Percentiles rank a stretch among this genome's conserved stretches.
Evolutionary conservation across 495 filamentous ascomycete species (phyloP).

Genomic region (Annulohypoxylon maeteangense): DNA sequence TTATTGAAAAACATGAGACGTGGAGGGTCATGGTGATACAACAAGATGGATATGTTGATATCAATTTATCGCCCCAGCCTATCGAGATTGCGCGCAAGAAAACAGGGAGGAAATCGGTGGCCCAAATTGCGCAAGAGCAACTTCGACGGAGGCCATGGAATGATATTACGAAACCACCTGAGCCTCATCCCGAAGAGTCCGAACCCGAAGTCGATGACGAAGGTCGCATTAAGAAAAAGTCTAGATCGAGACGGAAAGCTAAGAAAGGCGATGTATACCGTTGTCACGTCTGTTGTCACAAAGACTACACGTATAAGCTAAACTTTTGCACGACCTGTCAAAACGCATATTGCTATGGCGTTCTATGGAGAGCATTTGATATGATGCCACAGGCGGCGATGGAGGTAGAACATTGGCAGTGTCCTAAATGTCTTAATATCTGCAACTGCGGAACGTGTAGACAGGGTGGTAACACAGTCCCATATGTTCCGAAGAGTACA

Average conservation of each 20-base stretch:
- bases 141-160: constrained; percentile 74
- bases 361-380: constrained; percentile 88
- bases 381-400: constrained; percentile 80
- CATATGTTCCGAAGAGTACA: constrained; percentile 84
- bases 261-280: constrained; percentile 60
- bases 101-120: constrained; percentile 76
- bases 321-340: constrained; percentile 79
- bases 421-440: constrained; percentile 82
- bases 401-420: constrained; percentile 83
- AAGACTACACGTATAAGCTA: constrained; percentile 82
- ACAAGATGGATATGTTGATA: constrained; percentile 68
- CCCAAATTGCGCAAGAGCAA: constrained; percentile 91
- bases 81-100: constrained; percentile 71
- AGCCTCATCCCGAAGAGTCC: constrained; percentile 55
- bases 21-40: constrained; percentile 82
- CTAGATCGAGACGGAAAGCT: constrained; percentile 48
- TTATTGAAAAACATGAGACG: constrained; percentile 79
- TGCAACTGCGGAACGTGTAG: constrained; percentile 88
- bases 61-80: constrained; percentile 68
- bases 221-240: constrained; percentile 59
- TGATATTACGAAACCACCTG: constrained; percentile 60
- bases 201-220: constrained; percentile 63
- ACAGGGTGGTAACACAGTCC: constrained; percentile 54
- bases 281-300: constrained; percentile 84
- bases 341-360: constrained; percentile 85